Evolutionary conservation across 306 rosid species (phyloP).

Genomic region (Vigna unguiculata): DNA sequence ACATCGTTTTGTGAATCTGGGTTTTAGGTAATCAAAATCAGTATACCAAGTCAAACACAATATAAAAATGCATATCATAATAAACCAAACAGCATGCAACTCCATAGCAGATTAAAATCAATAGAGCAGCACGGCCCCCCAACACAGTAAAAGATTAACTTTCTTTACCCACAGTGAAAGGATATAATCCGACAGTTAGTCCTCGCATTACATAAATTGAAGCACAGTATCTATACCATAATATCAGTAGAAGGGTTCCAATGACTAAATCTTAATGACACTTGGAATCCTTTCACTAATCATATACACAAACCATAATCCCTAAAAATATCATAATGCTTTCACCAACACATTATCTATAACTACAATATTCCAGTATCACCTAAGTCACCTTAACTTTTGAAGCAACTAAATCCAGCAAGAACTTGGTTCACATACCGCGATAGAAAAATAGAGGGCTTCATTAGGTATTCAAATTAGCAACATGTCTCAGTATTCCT

Average conservation of each 20-base stretch:
- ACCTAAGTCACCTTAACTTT: not conserved
- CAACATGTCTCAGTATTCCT: not conserved
- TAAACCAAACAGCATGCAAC: slow-evolving; percentile 28
- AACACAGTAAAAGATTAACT: not conserved
- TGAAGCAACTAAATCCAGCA: not conserved
- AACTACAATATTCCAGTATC: not conserved
- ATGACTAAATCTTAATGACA: slow-evolving; percentile 10
- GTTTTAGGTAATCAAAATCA: slow-evolving; percentile 47
- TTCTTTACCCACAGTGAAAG: not conserved
- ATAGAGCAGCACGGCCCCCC: slow-evolving; percentile 8
- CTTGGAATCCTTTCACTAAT: not conserved
- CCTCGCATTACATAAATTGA: slow-evolving; percentile 8
- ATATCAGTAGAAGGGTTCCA: slow-evolving; percentile 6
- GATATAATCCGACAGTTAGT: not conserved
- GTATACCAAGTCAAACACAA: slow-evolving; percentile 23
- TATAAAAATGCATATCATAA: slow-evolving; percentile 23
- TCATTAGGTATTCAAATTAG: not conserved
- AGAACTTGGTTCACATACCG: slow-evolving; percentile 1
- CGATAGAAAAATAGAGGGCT: not conserved
- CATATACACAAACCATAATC: not conserved
- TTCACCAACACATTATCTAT: not conserved
- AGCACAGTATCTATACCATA: not conserved
- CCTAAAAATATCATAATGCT: slow-evolving; percentile 7
- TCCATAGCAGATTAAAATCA: slow-evolving; percentile 10
- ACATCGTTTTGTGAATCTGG: slow-evolving; percentile 70